phyloP scores from a whole-genome alignment of 23 red algal species.

The Chondrus crispus region DNA sequence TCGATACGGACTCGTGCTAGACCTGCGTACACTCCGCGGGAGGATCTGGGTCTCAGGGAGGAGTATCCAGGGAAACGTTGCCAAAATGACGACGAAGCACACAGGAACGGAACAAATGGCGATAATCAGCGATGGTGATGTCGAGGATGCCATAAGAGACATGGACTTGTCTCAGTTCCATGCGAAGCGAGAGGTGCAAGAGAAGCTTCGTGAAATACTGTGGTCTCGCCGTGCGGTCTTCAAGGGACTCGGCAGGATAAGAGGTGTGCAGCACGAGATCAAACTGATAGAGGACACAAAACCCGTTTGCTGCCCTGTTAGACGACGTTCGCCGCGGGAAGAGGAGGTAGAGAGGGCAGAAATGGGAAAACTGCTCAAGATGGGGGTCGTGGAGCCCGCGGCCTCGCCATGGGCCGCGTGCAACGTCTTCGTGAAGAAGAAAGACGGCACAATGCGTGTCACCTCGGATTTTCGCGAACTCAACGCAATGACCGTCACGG shows the following conservation, averaged over 20 bases:
- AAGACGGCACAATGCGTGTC: background rate
- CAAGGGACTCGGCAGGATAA: conserved; percentile 1
- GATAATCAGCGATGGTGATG: background rate
- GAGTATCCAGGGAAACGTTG: too few relatives aligned
- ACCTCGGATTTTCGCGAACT: background rate
- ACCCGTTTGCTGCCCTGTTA: background rate
- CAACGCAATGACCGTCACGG: background rate
- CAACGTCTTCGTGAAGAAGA: conserved; percentile 11
- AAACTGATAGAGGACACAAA: background rate
- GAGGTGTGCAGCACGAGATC: background rate
- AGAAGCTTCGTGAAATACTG: background rate
- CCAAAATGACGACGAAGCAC: too few relatives aligned
- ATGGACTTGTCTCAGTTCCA: background rate
- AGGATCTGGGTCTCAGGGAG: too few relatives aligned
- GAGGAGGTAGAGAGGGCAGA: background rate
- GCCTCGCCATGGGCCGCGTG: background rate
- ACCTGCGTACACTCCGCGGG: too few relatives aligned
- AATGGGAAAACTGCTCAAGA: background rate
- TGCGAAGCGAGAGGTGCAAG: background rate
- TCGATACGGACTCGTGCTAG: too few relatives aligned
- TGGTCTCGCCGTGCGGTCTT: background rate
- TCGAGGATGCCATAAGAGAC: background rate
- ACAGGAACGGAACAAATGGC: too few relatives aligned
- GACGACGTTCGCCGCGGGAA: background rate
- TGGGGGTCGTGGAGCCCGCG: conserved; percentile 2